Evolutionary conservation across 1,284 basidiomycete species (phyloP), one percentile per base, ranked within the genome.

Genomic region (Rhodotorula sp.): DNA sequence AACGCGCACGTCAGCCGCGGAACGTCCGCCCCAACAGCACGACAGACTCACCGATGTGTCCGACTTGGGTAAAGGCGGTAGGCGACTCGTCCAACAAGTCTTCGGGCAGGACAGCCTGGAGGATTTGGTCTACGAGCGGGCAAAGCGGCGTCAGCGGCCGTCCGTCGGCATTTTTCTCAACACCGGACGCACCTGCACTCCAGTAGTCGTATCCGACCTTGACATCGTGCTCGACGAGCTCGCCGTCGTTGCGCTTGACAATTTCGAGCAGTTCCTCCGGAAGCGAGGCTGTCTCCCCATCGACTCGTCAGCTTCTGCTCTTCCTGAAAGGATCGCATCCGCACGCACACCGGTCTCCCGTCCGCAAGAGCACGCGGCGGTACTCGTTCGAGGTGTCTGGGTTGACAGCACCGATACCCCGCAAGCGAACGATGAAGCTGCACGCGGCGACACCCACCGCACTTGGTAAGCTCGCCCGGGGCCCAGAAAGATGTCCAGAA

Each of bases 31-130:
- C 34, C 27, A 1, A 87, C 88, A n/a, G 88, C 22, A 5, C 5
- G 47, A 52, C 20, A 6, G 5, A 15, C 60, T 22, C 75, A 90
- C 92, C 93, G 64, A 99, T 89, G 80, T 99, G 96, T 0, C 96
- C 95, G 1, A 89, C 90, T 66, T 87, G 86, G 17, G 95, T 89
- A 81, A 94, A 99, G 0, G 92, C 90, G 1, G 88, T 87, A 0
- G 95, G 95, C 2, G 91, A 87, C 52, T 89, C 90, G 59, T 90
- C 87, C 29, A 86, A 83, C 2, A 94, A 83, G 27, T 88, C 84
- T 69, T 88, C 84, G 0, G 94, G 94, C 20, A 97, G 83, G 56
- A 93, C 84, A 10, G 89, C 84, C 64, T 88, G 85, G 13, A 97
- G 81, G 56, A 96, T 89, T 59, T 95, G 90, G 77, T 91, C 93